Evolutionary conservation across 805 yeast species (phyloP), one percentile per base, ranked within the genome.

Genomic region (Saturnispora quitensis): DNA sequence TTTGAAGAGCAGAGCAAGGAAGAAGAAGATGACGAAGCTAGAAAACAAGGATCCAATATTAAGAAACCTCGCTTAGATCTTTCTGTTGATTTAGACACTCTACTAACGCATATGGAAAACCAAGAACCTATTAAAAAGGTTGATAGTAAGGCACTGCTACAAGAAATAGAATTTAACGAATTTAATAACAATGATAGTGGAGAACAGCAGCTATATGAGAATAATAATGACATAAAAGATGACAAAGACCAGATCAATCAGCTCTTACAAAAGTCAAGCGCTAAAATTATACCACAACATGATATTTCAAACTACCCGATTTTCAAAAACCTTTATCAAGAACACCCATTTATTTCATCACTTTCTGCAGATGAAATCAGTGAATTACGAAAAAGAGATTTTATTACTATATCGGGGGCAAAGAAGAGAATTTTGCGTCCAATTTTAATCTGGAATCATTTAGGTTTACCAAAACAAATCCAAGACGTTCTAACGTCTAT

Each of bases 361-460:
- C 62, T 85, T 50, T 67, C 80, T 0, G 69, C 68, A 0, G 79
- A 75, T 38, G 89, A 86, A 47, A 80, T 84, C 1, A 73, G 73
- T 1, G 73, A 71, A 6, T 60, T 84, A 6, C 65, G 93, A 45
- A 58, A 74, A 15, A 60, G 81, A 43, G 89, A 82, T 54, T 83
- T 84, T n/a, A 81, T 89, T 33, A 77, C 77, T 47, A 80, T 87
- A 2, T 67, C 77, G 47, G 95, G 95, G 0, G 55, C 59, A 0
- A 63, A 71, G 40, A 74, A 79, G 42, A 82, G 84, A 1, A 13
- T 44, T 7, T 12, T 50, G 5, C 72, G 73, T 25, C 97, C 97
- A 0, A 78, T 89, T 0, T 60, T 74, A 40, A 77, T 78, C 50
- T 91, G 97, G 95, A 73, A 85, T 3, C 91, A 88, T 55, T 70